Evolutionary conservation across 768 basidiomycete species (phyloP).

Genomic region (Aureoboletus auriporus): DNA sequence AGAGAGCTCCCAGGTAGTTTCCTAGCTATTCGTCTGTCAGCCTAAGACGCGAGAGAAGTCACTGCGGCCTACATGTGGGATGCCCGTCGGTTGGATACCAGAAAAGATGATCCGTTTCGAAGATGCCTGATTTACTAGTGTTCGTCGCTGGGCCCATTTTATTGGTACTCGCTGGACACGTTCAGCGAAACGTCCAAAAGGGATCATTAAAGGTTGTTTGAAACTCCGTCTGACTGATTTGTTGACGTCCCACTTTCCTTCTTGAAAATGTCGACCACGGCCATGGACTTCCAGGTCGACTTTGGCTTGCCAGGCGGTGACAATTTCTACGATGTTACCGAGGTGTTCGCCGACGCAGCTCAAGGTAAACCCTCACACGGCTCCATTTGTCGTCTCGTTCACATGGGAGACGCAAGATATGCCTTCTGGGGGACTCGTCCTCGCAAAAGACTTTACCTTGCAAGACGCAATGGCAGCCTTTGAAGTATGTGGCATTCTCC

Average conservation of each 20-base stretch:
- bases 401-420: slow-evolving; percentile 46
- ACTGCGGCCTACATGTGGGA: slow-evolving; percentile 66
- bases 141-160: too few relatives aligned
- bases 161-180: background rate
- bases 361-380: slow-evolving; percentile 41
- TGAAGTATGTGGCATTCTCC: slow-evolving; percentile 48
- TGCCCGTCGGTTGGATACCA: slow-evolving; percentile 91
- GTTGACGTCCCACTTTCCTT: too few relatives aligned
- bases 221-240: slow-evolving; percentile 24
- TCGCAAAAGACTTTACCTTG: slow-evolving; percentile 67
- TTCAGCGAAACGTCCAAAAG: slow-evolving; percentile 4
- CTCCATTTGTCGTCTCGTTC: slow-evolving; percentile 2
- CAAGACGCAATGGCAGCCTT: slow-evolving; percentile 94
- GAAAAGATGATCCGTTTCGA: slow-evolving; percentile 61
- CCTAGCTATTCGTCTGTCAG: slow-evolving; percentile 57
- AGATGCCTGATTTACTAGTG: too few relatives aligned
- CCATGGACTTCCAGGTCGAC: slow-evolving; percentile 17
- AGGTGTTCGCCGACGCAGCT: slow-evolving; percentile 55
- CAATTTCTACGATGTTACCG: slow-evolving; percentile 61
- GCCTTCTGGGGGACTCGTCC: slow-evolving; percentile 55
- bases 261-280: slow-evolving; percentile 2
- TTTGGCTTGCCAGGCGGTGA: slow-evolving; percentile 48
- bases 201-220: slow-evolving; percentile 18
- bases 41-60: background rate
- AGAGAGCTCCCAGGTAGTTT: slow-evolving; percentile 88